Conservation (phyloP, 257 asterid species). For the Jacaranda copaia region DNA sequence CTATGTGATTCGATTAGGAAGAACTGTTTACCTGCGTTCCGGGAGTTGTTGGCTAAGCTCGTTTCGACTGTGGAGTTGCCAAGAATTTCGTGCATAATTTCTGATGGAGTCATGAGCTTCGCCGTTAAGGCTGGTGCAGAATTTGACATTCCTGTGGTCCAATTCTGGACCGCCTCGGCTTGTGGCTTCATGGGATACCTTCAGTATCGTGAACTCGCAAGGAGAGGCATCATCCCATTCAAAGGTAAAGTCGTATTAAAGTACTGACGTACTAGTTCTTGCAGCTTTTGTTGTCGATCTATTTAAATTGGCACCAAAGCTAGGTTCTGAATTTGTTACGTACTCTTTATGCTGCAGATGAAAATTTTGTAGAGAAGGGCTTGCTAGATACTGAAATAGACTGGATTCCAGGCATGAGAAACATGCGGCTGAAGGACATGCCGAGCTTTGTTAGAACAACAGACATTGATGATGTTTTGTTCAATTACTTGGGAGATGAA, state of each 20-base stretch:
- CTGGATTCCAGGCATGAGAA: constrained; percentile 39
- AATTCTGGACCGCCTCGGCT: constrained; percentile 42
- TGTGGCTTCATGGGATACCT: constrained; percentile 41
- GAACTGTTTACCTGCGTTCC: constrained; percentile 30
- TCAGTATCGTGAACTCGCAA: constrained; percentile 33
- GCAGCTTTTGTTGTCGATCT: neutral
- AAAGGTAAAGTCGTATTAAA: constrained; percentile 13
- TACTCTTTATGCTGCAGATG: constrained; percentile 8
- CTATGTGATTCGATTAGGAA: constrained; percentile 26
- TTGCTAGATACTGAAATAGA: constrained; percentile 24
- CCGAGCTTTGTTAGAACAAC: constrained; percentile 39
- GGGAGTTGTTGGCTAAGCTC: constrained; percentile 27
- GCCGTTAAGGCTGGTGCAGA: constrained; percentile 34
- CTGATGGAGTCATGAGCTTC: constrained; percentile 42
- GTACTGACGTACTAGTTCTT: no score
- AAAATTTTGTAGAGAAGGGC: constrained; percentile 23
- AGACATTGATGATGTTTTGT: constrained; percentile 28
- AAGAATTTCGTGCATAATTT: constrained; percentile 29
- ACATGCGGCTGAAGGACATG: constrained; percentile 39
- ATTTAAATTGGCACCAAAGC: neutral
- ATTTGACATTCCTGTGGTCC: constrained; percentile 34
- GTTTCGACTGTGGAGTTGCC: constrained; percentile 21
- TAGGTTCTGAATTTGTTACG: neutral
- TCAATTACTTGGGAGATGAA: constrained; percentile 21
- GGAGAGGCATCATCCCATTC: constrained; percentile 39